Evolutionary conservation across 148 eudicot genomes (phyloP).

Genomic region (Polygonum aviculare): DNA sequence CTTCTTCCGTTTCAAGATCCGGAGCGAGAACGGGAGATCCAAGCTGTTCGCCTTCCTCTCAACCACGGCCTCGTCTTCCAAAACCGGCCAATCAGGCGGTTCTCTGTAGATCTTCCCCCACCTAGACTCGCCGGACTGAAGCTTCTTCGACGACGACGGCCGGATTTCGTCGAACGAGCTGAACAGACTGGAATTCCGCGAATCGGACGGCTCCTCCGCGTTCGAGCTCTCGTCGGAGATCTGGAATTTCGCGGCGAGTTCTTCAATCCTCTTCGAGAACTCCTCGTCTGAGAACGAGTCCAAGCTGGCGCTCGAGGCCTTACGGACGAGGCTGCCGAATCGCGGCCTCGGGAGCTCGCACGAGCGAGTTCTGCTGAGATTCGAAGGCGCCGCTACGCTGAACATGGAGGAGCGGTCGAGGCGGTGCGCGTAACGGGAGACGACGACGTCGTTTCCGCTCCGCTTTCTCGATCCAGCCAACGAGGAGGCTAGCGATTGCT

Average conservation of each 20-base stretch:
- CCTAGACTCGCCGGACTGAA: background rate
- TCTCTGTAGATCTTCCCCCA: constrained; percentile 12
- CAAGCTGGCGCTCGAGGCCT: constrained; percentile 6
- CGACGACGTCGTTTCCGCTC: background rate
- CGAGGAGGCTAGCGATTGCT: constrained; percentile 7
- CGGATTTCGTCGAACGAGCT: background rate
- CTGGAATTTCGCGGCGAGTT: constrained; percentile 7
- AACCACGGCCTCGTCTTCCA: background rate
- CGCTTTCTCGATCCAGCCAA: background rate
- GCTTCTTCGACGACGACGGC: background rate
- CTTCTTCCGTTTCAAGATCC: constrained; percentile 7
- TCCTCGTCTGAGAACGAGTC: constrained; percentile 10
- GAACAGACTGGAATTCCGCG: background rate
- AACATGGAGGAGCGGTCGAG: constrained; percentile 3
- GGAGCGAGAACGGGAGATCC: constrained; percentile 8
- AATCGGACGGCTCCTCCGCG: background rate
- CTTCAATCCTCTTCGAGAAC: constrained; percentile 2
- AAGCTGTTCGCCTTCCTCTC: constrained; percentile 9
- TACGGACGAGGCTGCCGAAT: background rate
- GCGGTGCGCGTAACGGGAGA: background rate
- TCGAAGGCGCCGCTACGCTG: background rate
- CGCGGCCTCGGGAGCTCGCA: background rate
- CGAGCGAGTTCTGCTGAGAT: background rate
- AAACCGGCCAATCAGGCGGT: constrained; percentile 9
- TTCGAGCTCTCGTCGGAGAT: background rate